Evolutionary conservation across 2,329 filamentous ascomycete species (phyloP).

Genomic region (Chaetomiaceae sp.): DNA sequence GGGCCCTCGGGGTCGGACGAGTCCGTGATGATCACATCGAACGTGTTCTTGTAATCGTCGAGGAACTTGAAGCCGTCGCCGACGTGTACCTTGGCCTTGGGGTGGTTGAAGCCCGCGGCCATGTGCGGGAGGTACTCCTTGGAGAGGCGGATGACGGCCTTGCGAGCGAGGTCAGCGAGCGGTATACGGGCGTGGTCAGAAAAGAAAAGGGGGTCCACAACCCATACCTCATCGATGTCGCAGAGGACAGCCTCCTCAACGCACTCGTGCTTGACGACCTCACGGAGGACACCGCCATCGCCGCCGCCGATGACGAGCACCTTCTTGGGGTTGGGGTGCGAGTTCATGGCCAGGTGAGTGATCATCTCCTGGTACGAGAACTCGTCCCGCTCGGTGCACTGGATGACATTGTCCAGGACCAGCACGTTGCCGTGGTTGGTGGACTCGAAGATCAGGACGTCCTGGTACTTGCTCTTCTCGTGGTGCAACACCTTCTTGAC

Average conservation of each 20-base stretch:
- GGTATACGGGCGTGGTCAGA: neutral
- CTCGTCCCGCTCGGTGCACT: conserved; percentile 97
- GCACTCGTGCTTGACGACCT: conserved; percentile 97
- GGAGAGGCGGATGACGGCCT: conserved; percentile 94
- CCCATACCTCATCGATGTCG: conserved; percentile 84
- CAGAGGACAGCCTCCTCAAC: conserved; percentile 95
- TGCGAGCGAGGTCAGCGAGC: conserved; percentile 4
- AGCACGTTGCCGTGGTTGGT: conserved; percentile 94
- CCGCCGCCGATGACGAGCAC: conserved; percentile 97
- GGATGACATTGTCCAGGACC: conserved; percentile 97
- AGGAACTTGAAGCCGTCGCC: conserved; percentile 99
- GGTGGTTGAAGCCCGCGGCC: conserved; percentile 88
- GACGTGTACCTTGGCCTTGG: conserved; percentile 85
- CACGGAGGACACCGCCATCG: conserved; percentile 93
- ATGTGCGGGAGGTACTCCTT: conserved; percentile 97
- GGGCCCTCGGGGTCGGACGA: conserved; percentile 96
- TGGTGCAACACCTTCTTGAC: conserved; percentile 98
- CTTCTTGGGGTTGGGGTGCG: conserved; percentile 96
- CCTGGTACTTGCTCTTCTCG: conserved; percentile 99
- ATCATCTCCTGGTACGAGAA: conserved; percentile 99
- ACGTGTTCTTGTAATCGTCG: conserved; percentile 90
- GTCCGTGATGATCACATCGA: conserved; percentile 99
- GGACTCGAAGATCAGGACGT: conserved; percentile 97
- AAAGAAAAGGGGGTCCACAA: conserved; percentile 14
- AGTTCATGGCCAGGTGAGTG: conserved; percentile 95